Base-by-base conservation (phyloP, 2,329 filamentous ascomycete species). In the Grosmannia huntii region DNA sequence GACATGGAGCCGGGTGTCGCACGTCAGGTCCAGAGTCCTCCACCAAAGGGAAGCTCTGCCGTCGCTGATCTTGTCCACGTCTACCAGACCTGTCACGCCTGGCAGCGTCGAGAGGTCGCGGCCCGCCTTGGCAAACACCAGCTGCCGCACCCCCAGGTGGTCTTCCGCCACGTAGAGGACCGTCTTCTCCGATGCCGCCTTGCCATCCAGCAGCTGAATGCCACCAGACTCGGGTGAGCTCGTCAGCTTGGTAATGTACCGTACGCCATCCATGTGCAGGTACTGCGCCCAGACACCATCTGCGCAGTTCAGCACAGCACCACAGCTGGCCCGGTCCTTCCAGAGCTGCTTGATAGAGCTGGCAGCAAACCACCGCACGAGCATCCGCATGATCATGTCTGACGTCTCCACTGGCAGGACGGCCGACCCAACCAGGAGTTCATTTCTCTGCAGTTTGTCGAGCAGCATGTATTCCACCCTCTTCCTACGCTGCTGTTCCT, bases 231-330 rank as follows among this genome's bases (percentile, higher is more conserved):
- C 11, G 11, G n/a, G 57, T 19, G 31, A n/a, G 31, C 33, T 41
- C 23, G 57, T 55, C 23, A 58, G 46, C 16, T 36, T 44, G 27
- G 53, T 16, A 11, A 58, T 25, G 25, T 55, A 55, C 19, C 53
- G 52, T 9, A 44, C 57, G 9, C 52, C 57, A 10, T 58, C 52
- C 16, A 55, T 55, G 46, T 23, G 31, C 14, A 58, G 16, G 25
- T 55, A 55, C 14, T 51, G 23, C 12, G 57, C 57, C 57, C 53
- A 58, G 10, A 58, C 23, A 19, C 53, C 52, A 23, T 11, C 10
- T 2, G 52, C 9, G n/a, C 21, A 11, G 23, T 55, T 53, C 44
- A 58, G 12, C 31, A 44, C 52, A 4, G 31, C 19, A 19, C 12
- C 25, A 23, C 25, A 12, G 52, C 31, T 51, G 10, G 41, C n/a